These are phyloP conservation scores for Veloboletus limbatus DNA, from an alignment of 1,284 basidiomycete species.

Conservation along the genomic window DNA sequence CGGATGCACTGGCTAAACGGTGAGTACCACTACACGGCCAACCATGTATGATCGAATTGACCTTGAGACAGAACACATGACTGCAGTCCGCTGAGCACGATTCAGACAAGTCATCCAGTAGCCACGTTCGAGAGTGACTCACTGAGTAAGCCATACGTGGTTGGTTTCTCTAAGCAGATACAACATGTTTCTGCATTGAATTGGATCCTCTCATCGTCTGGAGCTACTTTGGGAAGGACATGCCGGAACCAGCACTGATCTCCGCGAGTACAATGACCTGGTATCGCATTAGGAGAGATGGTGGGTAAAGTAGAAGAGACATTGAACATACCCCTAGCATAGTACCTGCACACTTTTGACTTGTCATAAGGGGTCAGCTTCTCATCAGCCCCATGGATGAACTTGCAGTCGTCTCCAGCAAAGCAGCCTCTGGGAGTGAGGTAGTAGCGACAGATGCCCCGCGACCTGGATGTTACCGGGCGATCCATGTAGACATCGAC, in stretches of 20 bases:
- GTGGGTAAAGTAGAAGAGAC: not conserved
- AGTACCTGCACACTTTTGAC: conserved; percentile 64
- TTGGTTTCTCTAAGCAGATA: conserved; percentile 71
- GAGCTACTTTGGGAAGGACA: conserved; percentile 30
- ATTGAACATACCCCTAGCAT: conserved; percentile 46
- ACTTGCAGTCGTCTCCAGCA: conserved; percentile 65
- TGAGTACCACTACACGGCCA: conserved; percentile 10
- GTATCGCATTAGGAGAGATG: not conserved
- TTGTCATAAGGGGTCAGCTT: conserved; percentile 65
- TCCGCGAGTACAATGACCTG: conserved; percentile 65
- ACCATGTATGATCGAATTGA: conserved; percentile 29
- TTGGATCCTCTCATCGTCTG: conserved; percentile 23
- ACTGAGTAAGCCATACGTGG: conserved; percentile 67
- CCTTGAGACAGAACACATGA: conserved; percentile 70
- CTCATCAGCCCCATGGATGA: conserved; percentile 54
- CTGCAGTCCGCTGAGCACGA: conserved; percentile 54
- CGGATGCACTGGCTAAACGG: conserved; percentile 56
- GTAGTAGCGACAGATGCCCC: conserved; percentile 65
- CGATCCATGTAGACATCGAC: conserved; percentile 39
- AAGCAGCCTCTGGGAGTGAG: conserved; percentile 61
- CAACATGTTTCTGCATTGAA: conserved; percentile 47
- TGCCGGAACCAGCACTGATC: conserved; percentile 73
- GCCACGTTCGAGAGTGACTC: conserved; percentile 16
- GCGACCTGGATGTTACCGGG: conserved; percentile 59
- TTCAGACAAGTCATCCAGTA: conserved; percentile 10